Evolutionary conservation across 2,329 filamentous ascomycete species (phyloP), one percentile per base, ranked within the genome.

Genomic region (Cadophora sp.): DNA sequence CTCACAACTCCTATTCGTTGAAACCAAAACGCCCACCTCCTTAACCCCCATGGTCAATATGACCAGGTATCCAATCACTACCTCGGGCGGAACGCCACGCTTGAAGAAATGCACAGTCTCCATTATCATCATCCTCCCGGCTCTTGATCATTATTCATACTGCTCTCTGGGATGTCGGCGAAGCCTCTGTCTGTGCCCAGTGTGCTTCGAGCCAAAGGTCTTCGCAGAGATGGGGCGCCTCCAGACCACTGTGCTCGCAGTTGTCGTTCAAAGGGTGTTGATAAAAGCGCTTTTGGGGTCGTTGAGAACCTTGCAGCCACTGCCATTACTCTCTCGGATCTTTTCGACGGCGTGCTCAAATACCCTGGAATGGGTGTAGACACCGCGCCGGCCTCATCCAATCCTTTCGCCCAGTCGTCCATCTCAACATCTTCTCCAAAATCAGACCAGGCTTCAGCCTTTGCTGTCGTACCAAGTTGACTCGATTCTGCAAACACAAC

Each of bases 261-360:
- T 43, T 79, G 77, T 30, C 76, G 73, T 66, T 81, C 79, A n/a
- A 82, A 75, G n/a, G 82, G 79, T 0, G 79, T 80, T 7, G 81
- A 80, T 7, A 83, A 73, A 16, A 81, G 80, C 18, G 77, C 80
- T 63, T 77, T 76, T 3, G 81, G 81, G 4, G 81, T 83, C 3
- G 81, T 83, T 9, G 82, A 77, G 56, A 79, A 72, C 36, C 77
- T 79, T 7, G 78, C 77, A 5, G 80, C 77, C 36, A 79, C 76
- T 7, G 79, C 75, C 60, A 79, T 76, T 3, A 83, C 80, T 56
- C 73, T 71, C 55, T 73, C 71, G 2, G 81, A 83, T 78, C 81
- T 80, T 59, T 81, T 81, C n/a, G 81, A 84, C 1, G 82, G 82
- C 8, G 82, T 84, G 58, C 80, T 79, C 20, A 75, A 64, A 59